Percentiles rank a stretch among this genome's conserved stretches.
These are phyloP conservation scores for Brassica rapa DNA, from an alignment of 345 rosid genomes.

Conservation along the genomic window DNA sequence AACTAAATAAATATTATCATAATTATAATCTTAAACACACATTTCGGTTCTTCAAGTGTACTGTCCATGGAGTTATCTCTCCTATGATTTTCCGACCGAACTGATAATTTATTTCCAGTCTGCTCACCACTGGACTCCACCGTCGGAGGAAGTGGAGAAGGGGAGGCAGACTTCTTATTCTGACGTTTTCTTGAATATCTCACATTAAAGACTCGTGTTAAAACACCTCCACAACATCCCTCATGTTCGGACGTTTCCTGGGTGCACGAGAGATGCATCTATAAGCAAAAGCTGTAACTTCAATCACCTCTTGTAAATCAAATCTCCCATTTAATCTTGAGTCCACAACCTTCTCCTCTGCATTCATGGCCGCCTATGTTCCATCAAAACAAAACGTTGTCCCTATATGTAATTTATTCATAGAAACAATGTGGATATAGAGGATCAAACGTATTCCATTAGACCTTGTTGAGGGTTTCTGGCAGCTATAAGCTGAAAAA, in stretches of 20 bases:
- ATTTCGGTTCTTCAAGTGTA: constrained; percentile 40
- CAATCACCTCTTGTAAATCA: constrained; percentile 72
- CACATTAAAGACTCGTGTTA: constrained; percentile 62
- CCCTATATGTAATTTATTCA: neutral
- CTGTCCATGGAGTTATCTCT: constrained; percentile 38
- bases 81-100: constrained; percentile 45
- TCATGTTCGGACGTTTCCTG: constrained; percentile 84
- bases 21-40: too few species aligned
- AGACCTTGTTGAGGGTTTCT: constrained; percentile 96
- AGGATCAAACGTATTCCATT: constrained; percentile 66
- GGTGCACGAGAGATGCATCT: constrained; percentile 72
- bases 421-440: neutral
- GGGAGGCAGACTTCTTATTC: constrained; percentile 19
- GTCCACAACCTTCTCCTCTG: constrained; percentile 73
- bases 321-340: constrained; percentile 71
- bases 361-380: constrained; percentile 70
- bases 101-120: neutral
- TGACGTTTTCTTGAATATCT: constrained; percentile 68
- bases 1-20: too few species aligned
- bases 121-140: constrained; percentile 20
- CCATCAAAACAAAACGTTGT: neutral
- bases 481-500: constrained; percentile 40
- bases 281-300: constrained; percentile 87
- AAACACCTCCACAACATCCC: constrained; percentile 84
- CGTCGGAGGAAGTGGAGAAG: constrained; percentile 17